Conservation (phyloP, 805 yeast genomes). For the Candida adriatica region DNA sequence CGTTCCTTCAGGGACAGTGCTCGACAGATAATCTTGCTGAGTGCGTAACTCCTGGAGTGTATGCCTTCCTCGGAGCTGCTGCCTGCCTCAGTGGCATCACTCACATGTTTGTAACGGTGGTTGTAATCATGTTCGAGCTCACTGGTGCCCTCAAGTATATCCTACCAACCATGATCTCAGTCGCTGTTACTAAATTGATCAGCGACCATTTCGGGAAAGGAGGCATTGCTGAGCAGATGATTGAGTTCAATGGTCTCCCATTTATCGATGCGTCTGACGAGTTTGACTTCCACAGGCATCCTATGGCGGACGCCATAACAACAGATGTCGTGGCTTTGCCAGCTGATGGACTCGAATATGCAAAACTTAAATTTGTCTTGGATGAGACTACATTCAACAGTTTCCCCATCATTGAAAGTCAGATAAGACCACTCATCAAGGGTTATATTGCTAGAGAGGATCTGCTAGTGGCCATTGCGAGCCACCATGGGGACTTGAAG, state of each 20-base stretch:
- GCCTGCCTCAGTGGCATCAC: slow-evolving; percentile 94
- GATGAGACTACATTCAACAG: slow-evolving; percentile 33
- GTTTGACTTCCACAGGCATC: slow-evolving; percentile 42
- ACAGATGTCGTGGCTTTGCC: slow-evolving; percentile 34
- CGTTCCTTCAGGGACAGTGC: slow-evolving; percentile 30
- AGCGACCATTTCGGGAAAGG: slow-evolving; percentile 70
- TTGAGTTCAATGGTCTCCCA: slow-evolving; percentile 82
- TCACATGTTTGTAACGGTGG: slow-evolving; percentile 86
- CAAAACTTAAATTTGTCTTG: slow-evolving; percentile 29
- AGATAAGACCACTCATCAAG: slow-evolving; percentile 30
- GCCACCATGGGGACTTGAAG: slow-evolving; percentile 26
- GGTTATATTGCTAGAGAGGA: slow-evolving; percentile 43
- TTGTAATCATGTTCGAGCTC: slow-evolving; percentile 89
- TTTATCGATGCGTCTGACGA: slow-evolving; percentile 69
- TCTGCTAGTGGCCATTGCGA: slow-evolving; percentile 25
- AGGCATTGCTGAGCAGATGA: slow-evolving; percentile 96
- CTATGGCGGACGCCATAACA: slow-evolving; percentile 59
- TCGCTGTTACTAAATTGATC: slow-evolving; percentile 79
- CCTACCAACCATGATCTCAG: slow-evolving; percentile 94
- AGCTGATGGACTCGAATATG: slow-evolving; percentile 26
- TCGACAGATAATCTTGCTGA: slow-evolving; percentile 30
- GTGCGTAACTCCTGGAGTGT: slow-evolving; percentile 89
- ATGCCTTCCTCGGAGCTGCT: slow-evolving; percentile 94
- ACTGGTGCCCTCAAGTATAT: slow-evolving; percentile 93
- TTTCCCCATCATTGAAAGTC: slow-evolving; percentile 46